Percentiles rank a stretch among this genome's conserved stretches.
Evolutionary conservation across 495 filamentous ascomycete species (phyloP).

Genomic region (Cetradonia linearis): DNA sequence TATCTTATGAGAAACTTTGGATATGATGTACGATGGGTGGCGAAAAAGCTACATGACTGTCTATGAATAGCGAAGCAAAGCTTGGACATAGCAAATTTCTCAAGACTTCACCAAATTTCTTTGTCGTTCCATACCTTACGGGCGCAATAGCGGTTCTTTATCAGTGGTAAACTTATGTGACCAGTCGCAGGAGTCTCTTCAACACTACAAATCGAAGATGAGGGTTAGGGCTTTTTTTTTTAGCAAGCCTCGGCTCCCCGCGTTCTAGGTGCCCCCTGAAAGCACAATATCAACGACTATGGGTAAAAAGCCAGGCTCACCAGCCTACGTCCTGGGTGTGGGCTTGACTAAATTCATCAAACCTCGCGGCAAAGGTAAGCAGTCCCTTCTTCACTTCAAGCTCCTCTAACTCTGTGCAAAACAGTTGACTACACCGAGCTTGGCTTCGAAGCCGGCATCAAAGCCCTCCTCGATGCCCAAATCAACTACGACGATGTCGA

Average conservation of each 20-base stretch:
- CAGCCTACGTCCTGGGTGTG: constrained; percentile 86
- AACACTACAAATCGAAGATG: not conserved
- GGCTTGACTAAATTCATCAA: constrained; percentile 99
- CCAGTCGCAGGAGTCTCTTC: not conserved
- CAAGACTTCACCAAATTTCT: not conserved
- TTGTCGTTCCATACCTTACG: not conserved
- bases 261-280: too few species aligned
- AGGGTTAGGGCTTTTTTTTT: not conserved
- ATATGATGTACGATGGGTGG: constrained; percentile 2
- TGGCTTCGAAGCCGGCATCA: constrained; percentile 89
- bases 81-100: not conserved
- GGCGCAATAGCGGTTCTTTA: not conserved
- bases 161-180: not conserved
- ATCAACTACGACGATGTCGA: constrained; percentile 97
- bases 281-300: constrained; percentile 23
- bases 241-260: constrained; percentile 15
- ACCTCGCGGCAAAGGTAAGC: constrained; percentile 66
- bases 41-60: not conserved
- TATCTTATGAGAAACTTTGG: too few species aligned
- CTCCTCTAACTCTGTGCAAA: constrained; percentile 23
- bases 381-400: constrained; percentile 1
- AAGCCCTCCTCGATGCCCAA: constrained; percentile 89
- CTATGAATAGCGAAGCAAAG: not conserved
- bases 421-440: constrained; percentile 70
- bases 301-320: constrained; percentile 41